Evolutionary conservation across 2,329 filamentous ascomycete genomes (phyloP).

Genomic region (Rasamsonia emersonii): DNA sequence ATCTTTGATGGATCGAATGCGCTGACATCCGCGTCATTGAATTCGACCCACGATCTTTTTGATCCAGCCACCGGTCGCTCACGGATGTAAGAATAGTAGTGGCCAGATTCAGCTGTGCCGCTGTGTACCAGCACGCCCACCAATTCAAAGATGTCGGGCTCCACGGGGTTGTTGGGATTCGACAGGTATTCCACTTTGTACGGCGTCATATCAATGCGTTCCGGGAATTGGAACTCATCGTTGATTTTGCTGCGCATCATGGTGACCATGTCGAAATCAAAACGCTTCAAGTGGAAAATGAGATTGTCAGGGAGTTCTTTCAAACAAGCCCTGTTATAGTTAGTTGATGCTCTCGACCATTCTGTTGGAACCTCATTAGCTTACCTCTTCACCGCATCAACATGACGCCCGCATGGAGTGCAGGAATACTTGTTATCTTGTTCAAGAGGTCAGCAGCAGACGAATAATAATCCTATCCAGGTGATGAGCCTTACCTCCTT

Average conservation of each 20-base stretch:
- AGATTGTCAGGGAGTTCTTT: conserved; percentile 90
- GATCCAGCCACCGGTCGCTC: conserved; percentile 55
- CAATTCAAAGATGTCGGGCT: conserved; percentile 77
- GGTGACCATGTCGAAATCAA: conserved; percentile 48
- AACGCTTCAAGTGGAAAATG: conserved; percentile 80
- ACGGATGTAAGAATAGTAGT: conserved; percentile 94
- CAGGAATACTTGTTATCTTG: conserved; percentile 96
- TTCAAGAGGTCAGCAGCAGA: conserved; percentile 13
- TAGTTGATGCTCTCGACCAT: conserved; percentile 7
- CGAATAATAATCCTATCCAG: background rate
- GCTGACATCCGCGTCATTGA: conserved; percentile 81
- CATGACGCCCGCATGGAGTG: conserved; percentile 76
- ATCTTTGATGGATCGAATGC: conserved; percentile 67
- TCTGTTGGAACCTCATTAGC: conserved; percentile 6
- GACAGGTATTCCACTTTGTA: conserved; percentile 84
- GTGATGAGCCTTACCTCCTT: conserved; percentile 54
- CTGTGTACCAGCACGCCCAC: conserved; percentile 93
- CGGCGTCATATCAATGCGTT: conserved; percentile 72
- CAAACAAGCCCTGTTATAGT: conserved; percentile 60
- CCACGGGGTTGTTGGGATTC: conserved; percentile 45
- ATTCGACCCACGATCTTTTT: conserved; percentile 67
- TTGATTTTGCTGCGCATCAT: conserved; percentile 88
- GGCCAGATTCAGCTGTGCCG: conserved; percentile 85
- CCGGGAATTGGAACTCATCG: conserved; percentile 83
- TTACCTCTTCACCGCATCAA: conserved; percentile 83